Base-by-base conservation (phyloP, 2,329 filamentous ascomycete genomes). In the Trichoderma afroharzianum region DNA sequence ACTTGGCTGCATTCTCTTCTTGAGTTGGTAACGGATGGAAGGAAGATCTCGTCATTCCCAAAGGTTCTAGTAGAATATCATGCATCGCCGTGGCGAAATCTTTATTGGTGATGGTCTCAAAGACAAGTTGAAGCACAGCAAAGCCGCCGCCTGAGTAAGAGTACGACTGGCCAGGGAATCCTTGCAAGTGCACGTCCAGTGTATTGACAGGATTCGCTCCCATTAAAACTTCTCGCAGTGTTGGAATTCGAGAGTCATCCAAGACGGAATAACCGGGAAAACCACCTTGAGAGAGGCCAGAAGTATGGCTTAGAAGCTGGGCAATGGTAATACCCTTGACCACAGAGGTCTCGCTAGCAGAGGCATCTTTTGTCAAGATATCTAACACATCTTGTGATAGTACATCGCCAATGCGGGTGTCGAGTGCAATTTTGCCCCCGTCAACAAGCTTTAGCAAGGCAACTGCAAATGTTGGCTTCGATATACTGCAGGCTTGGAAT, bases 401-500 rank as follows among this genome's bases (percentile, higher is more conserved):
- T 5, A 74, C 43, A 11, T 73, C 63, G 3, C 55, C 55, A 33
- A 74, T 55, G 8, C 66, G 70, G 62, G 47, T 62, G 21, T 63
- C 36, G 2, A 74, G 69, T 21, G 36, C 61, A 28, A 74, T 53
- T 14, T 62, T 70, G 28, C 73, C 73, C 26, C 72, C 24, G 12
- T 75, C 74, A n/a, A 74, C 43, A 26, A 74, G 72, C 18, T 63
- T 69, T 71, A 74, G 74, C 14, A 63, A 55, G 0, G 68, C 73
- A n/a, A 74, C 63, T 3, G 63, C 50, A 32, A 71, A 68, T 47
- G 74, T 62, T n/a, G 74, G 67, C 28, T 75, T 75, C 26, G 74
- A 74, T 43, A 74, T 74, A 61, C 74, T 75, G 53, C 71, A 72
- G n/a, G 74, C 74, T 39, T 74, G 74, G 21, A 74, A 75, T 6